A percentile compares a stretch with the other conserved stretches of the same genome.
phyloP scores from a whole-genome alignment of 306 rosid species.

The Delonix regia region DNA sequence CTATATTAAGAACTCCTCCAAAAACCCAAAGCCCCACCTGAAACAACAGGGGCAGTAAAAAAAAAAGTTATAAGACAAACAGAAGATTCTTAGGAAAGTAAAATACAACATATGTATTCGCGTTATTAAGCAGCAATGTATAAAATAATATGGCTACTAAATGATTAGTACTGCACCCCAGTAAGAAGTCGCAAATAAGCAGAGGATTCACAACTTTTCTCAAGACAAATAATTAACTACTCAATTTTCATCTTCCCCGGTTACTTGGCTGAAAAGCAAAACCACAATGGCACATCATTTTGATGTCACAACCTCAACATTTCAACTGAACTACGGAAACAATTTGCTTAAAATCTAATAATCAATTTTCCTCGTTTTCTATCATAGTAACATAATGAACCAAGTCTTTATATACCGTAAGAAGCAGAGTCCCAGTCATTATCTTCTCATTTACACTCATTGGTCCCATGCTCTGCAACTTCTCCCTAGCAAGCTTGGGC shows the following conservation, averaged over 20 bases:
- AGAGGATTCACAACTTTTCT: slow-evolving; percentile 11
- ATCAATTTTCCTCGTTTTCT: background rate
- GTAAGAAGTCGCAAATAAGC: background rate
- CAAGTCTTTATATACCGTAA: slow-evolving; percentile 59
- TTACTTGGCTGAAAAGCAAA: background rate
- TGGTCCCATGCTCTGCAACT: slow-evolving; percentile 86
- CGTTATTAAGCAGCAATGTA: background rate
- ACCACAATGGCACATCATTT: background rate
- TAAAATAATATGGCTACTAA: background rate
- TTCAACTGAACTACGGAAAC: background rate
- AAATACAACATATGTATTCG: background rate
- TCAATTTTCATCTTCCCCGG: background rate
- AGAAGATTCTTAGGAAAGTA: background rate
- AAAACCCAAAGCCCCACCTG: slow-evolving; percentile 80
- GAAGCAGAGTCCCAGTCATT: slow-evolving; percentile 84
- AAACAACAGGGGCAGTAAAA: background rate
- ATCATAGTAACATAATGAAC: no score
- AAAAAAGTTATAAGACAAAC: background rate
- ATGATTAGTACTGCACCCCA: background rate
- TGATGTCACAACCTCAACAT: background rate
- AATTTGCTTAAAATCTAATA: no score
- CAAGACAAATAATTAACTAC: background rate
- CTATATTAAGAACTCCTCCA: slow-evolving; percentile 63
- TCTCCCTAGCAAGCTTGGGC: slow-evolving; percentile 87
- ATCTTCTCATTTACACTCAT: slow-evolving; percentile 78